These are phyloP conservation scores for Cystobasidium sp. DNA, from an alignment of 1,284 basidiomycete genomes.

Conservation along the genomic window DNA sequence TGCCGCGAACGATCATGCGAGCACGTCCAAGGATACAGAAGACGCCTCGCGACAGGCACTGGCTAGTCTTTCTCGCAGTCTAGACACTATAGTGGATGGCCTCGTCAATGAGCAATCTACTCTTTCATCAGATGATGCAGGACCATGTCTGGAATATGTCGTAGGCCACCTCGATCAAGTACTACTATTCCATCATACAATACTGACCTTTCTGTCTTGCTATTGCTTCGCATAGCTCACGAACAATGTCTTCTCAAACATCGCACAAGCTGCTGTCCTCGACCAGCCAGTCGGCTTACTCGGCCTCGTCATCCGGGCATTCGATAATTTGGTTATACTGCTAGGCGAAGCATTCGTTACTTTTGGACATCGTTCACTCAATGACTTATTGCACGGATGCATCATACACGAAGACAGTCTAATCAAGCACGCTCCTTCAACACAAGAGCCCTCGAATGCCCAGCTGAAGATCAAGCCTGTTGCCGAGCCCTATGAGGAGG, in stretches of 20 bases:
- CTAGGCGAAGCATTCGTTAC: constrained; percentile 55
- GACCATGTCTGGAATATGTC: constrained; percentile 54
- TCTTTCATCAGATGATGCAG: constrained; percentile 50
- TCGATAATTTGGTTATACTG: constrained; percentile 54
- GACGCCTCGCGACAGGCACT: not conserved
- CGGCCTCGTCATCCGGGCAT: constrained; percentile 53
- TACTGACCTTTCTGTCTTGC: not conserved
- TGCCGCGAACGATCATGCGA: constrained; percentile 19
- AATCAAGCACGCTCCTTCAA: not conserved
- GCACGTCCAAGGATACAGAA: constrained; percentile 5
- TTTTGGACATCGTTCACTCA: constrained; percentile 54
- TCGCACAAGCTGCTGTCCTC: constrained; percentile 53
- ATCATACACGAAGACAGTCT: constrained; percentile 25
- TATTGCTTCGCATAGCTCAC: constrained; percentile 48
- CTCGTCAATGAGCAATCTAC: constrained; percentile 53
- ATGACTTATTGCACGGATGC: constrained; percentile 52
- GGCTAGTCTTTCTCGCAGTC: not conserved
- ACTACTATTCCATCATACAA: not conserved
- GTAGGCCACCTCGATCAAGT: constrained; percentile 3
- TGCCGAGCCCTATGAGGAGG: constrained; percentile 68
- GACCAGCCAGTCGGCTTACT: constrained; percentile 54
- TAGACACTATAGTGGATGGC: constrained; percentile 48
- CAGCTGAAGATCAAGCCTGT: constrained; percentile 17
- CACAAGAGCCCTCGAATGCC: constrained; percentile 18
- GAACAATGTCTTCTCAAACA: constrained; percentile 49